A percentile compares a stretch with the other conserved stretches of the same genome.
Evolutionary conservation across 2,329 filamentous ascomycete species (phyloP).

Genomic region (Fusarium circinatum): DNA sequence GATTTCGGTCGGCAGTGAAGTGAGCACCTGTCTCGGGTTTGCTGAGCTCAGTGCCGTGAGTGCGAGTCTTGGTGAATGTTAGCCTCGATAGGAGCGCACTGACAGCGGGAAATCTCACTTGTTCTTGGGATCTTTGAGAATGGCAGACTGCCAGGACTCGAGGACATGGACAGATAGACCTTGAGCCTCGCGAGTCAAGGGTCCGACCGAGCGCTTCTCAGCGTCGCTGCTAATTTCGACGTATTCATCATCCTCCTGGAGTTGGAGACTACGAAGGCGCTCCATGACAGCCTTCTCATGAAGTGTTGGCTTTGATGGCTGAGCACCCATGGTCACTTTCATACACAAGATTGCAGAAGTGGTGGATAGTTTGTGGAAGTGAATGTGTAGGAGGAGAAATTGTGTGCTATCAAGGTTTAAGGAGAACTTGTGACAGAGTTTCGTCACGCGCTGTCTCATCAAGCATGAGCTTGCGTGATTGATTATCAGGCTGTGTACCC

Average conservation of each 20-base stretch:
- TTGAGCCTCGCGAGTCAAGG: constrained; percentile 48
- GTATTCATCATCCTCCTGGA: constrained; percentile 64
- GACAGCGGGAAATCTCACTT: constrained; percentile 55
- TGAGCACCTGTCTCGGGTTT: constrained; percentile 73
- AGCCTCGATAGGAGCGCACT: neutral
- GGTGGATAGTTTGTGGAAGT: neutral
- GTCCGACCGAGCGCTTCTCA: constrained; percentile 38
- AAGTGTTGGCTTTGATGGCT: constrained; percentile 53
- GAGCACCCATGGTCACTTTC: constrained; percentile 53
- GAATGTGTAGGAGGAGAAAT: neutral
- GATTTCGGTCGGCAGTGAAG: constrained; percentile 70
- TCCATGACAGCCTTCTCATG: constrained; percentile 59
- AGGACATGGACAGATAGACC: constrained; percentile 63
- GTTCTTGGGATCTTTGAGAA: constrained; percentile 73
- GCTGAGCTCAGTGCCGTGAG: constrained; percentile 76
- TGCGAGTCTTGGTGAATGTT: constrained; percentile 67
- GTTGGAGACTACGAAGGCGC: constrained; percentile 56
- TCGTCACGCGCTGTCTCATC: constrained; percentile 34
- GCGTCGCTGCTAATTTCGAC: constrained; percentile 58
- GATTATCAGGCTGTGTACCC: neutral
- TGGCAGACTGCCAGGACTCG: constrained; percentile 67
- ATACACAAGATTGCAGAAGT: neutral
- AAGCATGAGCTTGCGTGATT: constrained; percentile 10
- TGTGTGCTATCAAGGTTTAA: neutral
- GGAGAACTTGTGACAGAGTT: neutral